Base-by-base conservation (phyloP, 2,329 filamentous ascomycete species). In the Sphaerulina musiva region DNA sequence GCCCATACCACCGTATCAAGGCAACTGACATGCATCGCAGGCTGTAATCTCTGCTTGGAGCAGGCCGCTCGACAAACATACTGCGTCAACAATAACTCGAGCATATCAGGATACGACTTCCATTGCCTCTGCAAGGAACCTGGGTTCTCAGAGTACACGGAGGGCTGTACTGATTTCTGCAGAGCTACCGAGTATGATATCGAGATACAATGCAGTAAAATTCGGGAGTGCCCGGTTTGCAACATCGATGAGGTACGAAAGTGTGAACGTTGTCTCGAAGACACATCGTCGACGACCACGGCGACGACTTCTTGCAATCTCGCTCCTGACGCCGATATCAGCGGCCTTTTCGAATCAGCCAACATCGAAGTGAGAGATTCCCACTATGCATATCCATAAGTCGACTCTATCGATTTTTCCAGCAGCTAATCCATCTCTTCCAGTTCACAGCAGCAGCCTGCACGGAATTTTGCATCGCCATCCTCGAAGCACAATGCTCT, bases 31-130 rank as follows among this genome's bases (percentile, higher is more conserved):
- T 29, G 26, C 23, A 23, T 10, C 36, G 14, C 36, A 41, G 36
- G n/a, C 40, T 49, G 46, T 26, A 23, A 12, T 8, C 20, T 49
- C 46, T 49, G 46, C 46, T 29, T 49, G 36, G 46, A 49, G 20
- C 34, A 26, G 17, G 46, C 46, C 12, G 38, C 38, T 41, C 36
- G 36, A 29, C 46, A 49, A 17, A 49, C 46, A 14, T 31, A 26
- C 38, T 49, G 46, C 46, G 26, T 41, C 20, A 38, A 38, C 23
- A 26, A 42, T 17, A 38, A 17, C 23, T 20, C 42, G 26, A 44
- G 42, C 42, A 26, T 26, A 20, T 9, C 34, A n/a, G 14, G 29
- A 12, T 51, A 43, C 31, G 40, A 50, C 17, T 44, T 43, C 17
- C 14, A 44, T 8, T 50, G 48, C 40, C 48, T 50, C 7, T 50